A percentile compares a stretch with the other conserved stretches of the same genome.
phyloP scores from a whole-genome alignment of 495 filamentous ascomycete genomes.

The Extremus antarcticus region DNA sequence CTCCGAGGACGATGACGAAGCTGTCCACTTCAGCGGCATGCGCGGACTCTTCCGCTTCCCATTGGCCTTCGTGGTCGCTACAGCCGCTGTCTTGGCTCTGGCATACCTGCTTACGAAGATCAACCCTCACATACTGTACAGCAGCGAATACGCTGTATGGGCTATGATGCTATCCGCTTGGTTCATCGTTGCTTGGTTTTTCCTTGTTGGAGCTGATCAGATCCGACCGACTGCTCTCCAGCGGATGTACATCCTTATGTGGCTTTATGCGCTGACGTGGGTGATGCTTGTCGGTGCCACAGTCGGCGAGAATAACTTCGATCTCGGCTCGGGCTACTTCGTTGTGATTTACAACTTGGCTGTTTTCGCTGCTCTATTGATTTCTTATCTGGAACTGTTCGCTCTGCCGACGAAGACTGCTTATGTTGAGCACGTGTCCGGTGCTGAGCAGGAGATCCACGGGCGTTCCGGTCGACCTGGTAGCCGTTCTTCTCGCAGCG shows the following conservation, averaged over 20 bases:
- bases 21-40: constrained; percentile 57
- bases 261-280: constrained; percentile 71
- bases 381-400: constrained; percentile 59
- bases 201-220: constrained; percentile 70
- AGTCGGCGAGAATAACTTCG: constrained; percentile 57
- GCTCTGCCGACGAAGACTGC: constrained; percentile 58
- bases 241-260: constrained; percentile 66
- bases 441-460: neutral
- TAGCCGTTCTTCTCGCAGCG: constrained; percentile 28
- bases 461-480: constrained; percentile 22
- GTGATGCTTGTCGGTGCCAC: constrained; percentile 60
- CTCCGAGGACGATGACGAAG: constrained; percentile 47
- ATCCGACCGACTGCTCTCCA: constrained; percentile 80
- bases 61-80: constrained; percentile 59
- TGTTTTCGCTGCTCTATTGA: constrained; percentile 50
- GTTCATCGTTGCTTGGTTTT: constrained; percentile 70
- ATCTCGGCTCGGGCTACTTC: constrained; percentile 69
- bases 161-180: constrained; percentile 75
- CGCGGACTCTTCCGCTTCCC: constrained; percentile 78
- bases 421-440: constrained; percentile 32
- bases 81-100: constrained; percentile 56
- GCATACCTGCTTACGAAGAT: constrained; percentile 68
- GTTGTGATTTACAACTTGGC: constrained; percentile 70
- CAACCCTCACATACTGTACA: constrained; percentile 81
- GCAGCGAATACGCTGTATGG: constrained; percentile 66